phyloP scores from a whole-genome alignment of 208 protist genomes.

The Leishmania amazonensis region DNA sequence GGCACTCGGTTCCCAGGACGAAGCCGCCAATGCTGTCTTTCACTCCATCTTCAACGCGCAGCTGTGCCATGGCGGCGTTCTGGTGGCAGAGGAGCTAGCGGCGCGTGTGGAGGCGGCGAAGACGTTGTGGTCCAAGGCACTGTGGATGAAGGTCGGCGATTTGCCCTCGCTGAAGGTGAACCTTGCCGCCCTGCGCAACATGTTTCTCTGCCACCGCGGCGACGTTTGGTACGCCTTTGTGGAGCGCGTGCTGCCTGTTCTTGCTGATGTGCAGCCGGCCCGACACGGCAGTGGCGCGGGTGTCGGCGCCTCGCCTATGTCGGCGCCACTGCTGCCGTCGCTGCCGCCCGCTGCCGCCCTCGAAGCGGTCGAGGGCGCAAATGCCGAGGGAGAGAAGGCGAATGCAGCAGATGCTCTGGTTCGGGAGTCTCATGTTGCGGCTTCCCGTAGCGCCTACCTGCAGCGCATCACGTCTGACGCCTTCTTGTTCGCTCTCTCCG shows the following conservation, averaged over 20 bases:
- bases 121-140: slow-evolving; percentile 71
- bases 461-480: slow-evolving; percentile 28
- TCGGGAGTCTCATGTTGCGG: slow-evolving; percentile 1
- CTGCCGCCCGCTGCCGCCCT: background rate
- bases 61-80: slow-evolving; percentile 57
- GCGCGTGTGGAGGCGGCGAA: slow-evolving; percentile 70
- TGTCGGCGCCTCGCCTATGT: background rate
- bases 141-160: slow-evolving; percentile 71
- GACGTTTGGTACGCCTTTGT: slow-evolving; percentile 87
- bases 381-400: background rate
- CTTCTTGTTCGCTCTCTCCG: slow-evolving; percentile 27
- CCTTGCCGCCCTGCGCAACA: slow-evolving; percentile 51
- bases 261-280: slow-evolving; percentile 6
- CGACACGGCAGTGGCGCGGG: background rate
- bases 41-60: slow-evolving; percentile 68
- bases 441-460: slow-evolving; percentile 21
- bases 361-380: background rate
- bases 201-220: slow-evolving; percentile 85
- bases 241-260: slow-evolving; percentile 40
- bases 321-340: slow-evolving; percentile 8
- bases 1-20: slow-evolving; percentile 75
- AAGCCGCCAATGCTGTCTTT: slow-evolving; percentile 77
- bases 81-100: slow-evolving; percentile 68
- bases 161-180: slow-evolving; percentile 38
- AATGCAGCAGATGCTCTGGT: background rate